phyloP scores from a whole-genome alignment of 345 rosid genomes.

The Bruguiera sexangula region DNA sequence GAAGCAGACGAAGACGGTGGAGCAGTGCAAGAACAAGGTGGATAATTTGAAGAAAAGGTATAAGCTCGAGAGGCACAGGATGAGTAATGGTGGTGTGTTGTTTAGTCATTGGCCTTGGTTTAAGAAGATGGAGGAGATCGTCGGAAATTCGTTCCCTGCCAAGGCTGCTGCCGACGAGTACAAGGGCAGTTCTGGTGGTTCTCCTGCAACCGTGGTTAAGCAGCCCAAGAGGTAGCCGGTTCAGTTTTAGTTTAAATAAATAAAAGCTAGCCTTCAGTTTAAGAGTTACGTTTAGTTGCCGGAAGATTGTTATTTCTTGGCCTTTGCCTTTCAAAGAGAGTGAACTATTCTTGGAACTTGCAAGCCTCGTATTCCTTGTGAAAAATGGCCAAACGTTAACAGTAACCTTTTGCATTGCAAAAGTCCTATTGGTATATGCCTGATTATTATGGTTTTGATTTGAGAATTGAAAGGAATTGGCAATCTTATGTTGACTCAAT shows the following conservation, averaged over 20 bases:
- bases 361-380: no score
- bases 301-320: neutral
- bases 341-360: no score
- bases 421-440: no score
- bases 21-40: conserved; percentile 8
- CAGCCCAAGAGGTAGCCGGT: conserved; percentile 52
- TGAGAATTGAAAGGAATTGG: no score
- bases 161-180: conserved; percentile 53
- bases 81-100: neutral
- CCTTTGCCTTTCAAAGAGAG: no score
- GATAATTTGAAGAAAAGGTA: conserved; percentile 5
- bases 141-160: conserved; percentile 18
- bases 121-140: conserved; percentile 3
- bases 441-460: no score
- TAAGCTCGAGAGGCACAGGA: conserved; percentile 1
- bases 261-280: neutral
- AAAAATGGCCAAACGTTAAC: no score
- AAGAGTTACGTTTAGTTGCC: neutral
- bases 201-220: conserved; percentile 39
- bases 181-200: conserved; percentile 35
- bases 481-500: no score
- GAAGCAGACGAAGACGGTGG: conserved; percentile 4
- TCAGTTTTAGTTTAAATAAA: neutral
- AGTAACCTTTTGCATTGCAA: no score
- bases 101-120: conserved; percentile 3